Base-by-base conservation (phyloP, 768 basidiomycete species). In the Cytidiella melzeri region DNA sequence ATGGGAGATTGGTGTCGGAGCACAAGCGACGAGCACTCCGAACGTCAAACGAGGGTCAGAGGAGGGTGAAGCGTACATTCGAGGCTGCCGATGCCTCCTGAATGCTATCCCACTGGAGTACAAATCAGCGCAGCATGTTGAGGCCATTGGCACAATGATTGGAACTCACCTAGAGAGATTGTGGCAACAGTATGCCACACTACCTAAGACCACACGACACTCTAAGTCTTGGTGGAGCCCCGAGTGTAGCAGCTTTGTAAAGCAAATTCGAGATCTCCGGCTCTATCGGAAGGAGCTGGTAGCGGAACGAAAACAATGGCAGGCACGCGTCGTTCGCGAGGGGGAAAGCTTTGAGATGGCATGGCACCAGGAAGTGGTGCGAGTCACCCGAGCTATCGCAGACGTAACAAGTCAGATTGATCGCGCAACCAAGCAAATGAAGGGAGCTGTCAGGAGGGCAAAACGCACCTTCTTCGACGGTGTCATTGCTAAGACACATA, bases 381-480 rank as follows among this genome's bases (percentile, higher is more conserved):
- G 26, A 4, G 7, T 46, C 38, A 46, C 50, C n/a, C 5, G 18
- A n/a, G 25, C 26, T n/a, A 15, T 41, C 25, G 50, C 50, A 25
- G 41, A 3, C 3, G 7, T 37, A 7, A n/a, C 27, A 3, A 4
- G 5, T 10, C 40, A 34, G 5, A 41, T 52, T 9, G 45, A 45
- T 40, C 25, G 20, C 28, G 38, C 43, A 2, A 27, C 25, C 4
- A 2, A 20, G 27, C 26, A 37, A 2, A 7, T 52, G 39, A 21
- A 24, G 18, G 43, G 42, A 2, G 42, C 43, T 3, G 43, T 45
- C 11, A 25, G 51, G 6, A 19, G 44, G 4, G 51, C 45, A 1
- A 52, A 52, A 20, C n/a, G 45, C 1, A n/a, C 12, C 2, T 28
- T 27, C 20, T 53, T 53, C 25, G 45, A 53, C 23, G 41, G 25